A percentile compares a stretch with the other conserved stretches of the same genome.
These are phyloP conservation scores for Verticillium alfalfae DNA, from an alignment of 2,329 filamentous ascomycete species.

Conservation along the genomic window DNA sequence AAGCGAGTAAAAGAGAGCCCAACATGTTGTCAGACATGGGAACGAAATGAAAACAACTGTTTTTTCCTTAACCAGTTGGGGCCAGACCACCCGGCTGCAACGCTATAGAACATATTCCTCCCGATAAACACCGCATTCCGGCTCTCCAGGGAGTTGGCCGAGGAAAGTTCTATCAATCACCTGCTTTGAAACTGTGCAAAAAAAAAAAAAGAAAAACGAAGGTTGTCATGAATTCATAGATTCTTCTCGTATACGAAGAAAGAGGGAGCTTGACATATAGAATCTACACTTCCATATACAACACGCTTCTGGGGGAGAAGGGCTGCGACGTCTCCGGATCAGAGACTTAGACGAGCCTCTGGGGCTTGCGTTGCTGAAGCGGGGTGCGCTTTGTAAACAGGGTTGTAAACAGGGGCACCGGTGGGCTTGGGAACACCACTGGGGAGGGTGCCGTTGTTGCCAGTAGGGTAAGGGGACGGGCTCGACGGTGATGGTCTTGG, in stretches of 20 bases:
- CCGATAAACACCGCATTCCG: neutral
- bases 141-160: neutral
- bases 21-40: constrained; percentile 6
- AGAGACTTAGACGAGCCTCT: neutral
- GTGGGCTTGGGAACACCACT: constrained; percentile 26
- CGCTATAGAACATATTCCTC: neutral
- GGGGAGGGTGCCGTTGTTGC: constrained; percentile 26
- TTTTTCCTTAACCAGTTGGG: neutral
- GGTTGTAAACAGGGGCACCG: constrained; percentile 12
- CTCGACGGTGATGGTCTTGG: constrained; percentile 18
- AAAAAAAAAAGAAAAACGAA: neutral
- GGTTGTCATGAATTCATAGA: constrained; percentile 1
- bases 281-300: constrained; percentile 4
- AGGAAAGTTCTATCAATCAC: neutral
- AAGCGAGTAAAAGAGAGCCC: constrained; percentile 1
- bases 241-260: constrained; percentile 1
- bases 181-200: neutral
- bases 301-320: neutral
- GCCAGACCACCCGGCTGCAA: neutral
- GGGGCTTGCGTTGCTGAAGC: constrained; percentile 9
- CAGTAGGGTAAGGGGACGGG: constrained; percentile 35
- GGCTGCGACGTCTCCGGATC: neutral
- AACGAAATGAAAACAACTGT: neutral
- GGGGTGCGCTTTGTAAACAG: constrained; percentile 11
- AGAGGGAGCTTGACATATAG: neutral